Conservation (phyloP, 73 alveolate species). For the Tetrahymena borealis region DNA sequence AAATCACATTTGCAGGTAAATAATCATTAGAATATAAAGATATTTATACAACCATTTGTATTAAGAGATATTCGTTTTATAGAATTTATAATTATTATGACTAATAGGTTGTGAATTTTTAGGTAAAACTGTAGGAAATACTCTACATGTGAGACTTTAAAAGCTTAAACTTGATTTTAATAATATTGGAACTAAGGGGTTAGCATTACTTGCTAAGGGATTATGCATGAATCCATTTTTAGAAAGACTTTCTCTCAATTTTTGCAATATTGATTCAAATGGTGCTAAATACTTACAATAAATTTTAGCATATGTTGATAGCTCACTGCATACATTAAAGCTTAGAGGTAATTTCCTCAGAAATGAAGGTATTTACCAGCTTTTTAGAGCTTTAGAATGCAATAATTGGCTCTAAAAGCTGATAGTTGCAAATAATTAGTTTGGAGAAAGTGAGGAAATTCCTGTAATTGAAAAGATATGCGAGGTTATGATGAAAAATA, state of each 20-base stretch:
- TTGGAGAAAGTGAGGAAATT: slow-evolving; percentile 43
- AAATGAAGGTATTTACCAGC: slow-evolving; percentile 29
- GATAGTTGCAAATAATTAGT: slow-evolving; percentile 36
- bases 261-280: slow-evolving; percentile 34
- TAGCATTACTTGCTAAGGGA: slow-evolving; percentile 19
- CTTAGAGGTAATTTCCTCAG: slow-evolving; percentile 37
- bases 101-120: slow-evolving; percentile 23
- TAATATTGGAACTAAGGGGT: slow-evolving; percentile 28
- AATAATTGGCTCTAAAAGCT: slow-evolving; percentile 39
- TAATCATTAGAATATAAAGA: too few relatives aligned
- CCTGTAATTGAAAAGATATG: slow-evolving; percentile 43
- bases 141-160: slow-evolving; percentile 11
- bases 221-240: slow-evolving; percentile 21
- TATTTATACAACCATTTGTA: too few relatives aligned
- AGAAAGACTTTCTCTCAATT: slow-evolving; percentile 7
- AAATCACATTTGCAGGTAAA: slow-evolving; percentile 10
- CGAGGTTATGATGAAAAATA: slow-evolving; percentile 36
- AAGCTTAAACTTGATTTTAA: slow-evolving; percentile 31
- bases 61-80: too few relatives aligned
- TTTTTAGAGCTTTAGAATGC: slow-evolving; percentile 30
- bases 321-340: slow-evolving; percentile 13
- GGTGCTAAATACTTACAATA: slow-evolving; percentile 35
- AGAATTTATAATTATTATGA: too few relatives aligned
- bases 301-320: slow-evolving; percentile 28
- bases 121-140: slow-evolving; percentile 29